Percentiles rank a stretch among this genome's conserved stretches.
phyloP scores from a whole-genome alignment of 1,284 basidiomycete genomes.

The Afroboletus lepidellus region DNA sequence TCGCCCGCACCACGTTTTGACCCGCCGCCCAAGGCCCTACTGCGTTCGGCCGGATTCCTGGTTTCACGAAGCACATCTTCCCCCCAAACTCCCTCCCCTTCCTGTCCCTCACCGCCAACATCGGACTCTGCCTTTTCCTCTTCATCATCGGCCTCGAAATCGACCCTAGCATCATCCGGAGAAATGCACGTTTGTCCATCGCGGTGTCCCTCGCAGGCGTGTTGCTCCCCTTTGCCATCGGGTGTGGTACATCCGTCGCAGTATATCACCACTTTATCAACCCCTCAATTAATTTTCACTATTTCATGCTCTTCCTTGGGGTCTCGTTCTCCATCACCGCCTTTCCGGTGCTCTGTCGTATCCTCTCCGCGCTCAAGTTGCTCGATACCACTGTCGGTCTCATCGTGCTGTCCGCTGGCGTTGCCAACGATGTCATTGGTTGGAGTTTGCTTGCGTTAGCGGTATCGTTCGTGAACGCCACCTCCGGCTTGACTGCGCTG shows the following conservation, averaged over 20 bases:
- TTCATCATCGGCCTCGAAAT: slow-evolving; percentile 93
- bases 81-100: slow-evolving; percentile 70
- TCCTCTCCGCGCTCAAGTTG: slow-evolving; percentile 78
- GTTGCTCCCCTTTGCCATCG: slow-evolving; percentile 79
- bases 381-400: slow-evolving; percentile 93
- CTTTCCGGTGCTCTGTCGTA: slow-evolving; percentile 91
- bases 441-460: slow-evolving; percentile 81
- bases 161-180: slow-evolving; percentile 66
- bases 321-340: slow-evolving; percentile 93
- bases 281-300: slow-evolving; percentile 60
- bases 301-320: slow-evolving; percentile 94
- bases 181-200: slow-evolving; percentile 46
- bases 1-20: background rate
- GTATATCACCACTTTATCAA: slow-evolving; percentile 83
- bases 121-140: slow-evolving; percentile 90
- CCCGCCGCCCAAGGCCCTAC: slow-evolving; percentile 56
- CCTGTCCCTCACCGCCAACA: slow-evolving; percentile 87
- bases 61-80: slow-evolving; percentile 84
- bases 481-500: slow-evolving; percentile 70
- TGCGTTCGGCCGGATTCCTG: slow-evolving; percentile 71
- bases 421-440: slow-evolving; percentile 86
- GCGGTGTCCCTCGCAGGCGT: slow-evolving; percentile 66
- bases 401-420: slow-evolving; percentile 90
- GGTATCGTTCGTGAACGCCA: slow-evolving; percentile 87
- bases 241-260: slow-evolving; percentile 78